Conservation (phyloP, 2,329 filamentous ascomycete species). For the Metarhizium sp. region DNA sequence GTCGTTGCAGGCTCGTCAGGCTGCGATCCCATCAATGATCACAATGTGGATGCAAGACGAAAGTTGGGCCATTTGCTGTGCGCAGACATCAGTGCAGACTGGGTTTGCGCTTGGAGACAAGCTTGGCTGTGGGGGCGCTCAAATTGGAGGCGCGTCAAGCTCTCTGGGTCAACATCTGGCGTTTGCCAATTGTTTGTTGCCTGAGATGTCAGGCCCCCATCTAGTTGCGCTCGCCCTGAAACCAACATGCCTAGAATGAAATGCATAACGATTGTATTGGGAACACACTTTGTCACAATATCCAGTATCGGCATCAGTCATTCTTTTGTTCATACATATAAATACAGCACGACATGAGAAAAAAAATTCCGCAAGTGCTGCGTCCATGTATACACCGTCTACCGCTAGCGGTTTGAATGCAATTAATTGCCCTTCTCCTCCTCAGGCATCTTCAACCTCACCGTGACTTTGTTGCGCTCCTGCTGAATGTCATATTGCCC, state of each 20-base stretch:
- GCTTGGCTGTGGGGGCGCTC: conserved; percentile 15
- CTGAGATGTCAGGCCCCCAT: conserved; percentile 11
- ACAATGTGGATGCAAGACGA: conserved; percentile 21
- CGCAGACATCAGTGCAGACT: conserved; percentile 14
- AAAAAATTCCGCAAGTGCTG: not conserved
- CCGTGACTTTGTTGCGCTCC: conserved; percentile 28
- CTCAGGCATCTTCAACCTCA: conserved; percentile 34
- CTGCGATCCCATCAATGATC: conserved; percentile 19
- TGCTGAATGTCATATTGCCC: conserved; percentile 64
- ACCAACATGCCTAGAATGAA: too few species aligned
- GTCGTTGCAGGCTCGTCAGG: conserved; percentile 14
- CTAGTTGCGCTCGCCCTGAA: too few species aligned
- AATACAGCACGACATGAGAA: not conserved
- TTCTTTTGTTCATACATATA: not conserved
- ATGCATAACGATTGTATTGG: too few species aligned
- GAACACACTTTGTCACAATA: not conserved
- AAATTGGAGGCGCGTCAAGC: conserved; percentile 8
- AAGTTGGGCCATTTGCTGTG: conserved; percentile 24
- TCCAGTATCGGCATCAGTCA: not conserved
- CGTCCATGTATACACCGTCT: not conserved
- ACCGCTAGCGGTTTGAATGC: conserved; percentile 3
- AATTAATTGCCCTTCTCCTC: conserved; percentile 5
- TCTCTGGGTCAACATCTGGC: not conserved
- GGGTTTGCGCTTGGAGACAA: conserved; percentile 8
- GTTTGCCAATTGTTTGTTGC: conserved; percentile 7